Conservation (phyloP, 2,329 filamentous ascomycete genomes). For the Bipolaris sorokiniana region DNA sequence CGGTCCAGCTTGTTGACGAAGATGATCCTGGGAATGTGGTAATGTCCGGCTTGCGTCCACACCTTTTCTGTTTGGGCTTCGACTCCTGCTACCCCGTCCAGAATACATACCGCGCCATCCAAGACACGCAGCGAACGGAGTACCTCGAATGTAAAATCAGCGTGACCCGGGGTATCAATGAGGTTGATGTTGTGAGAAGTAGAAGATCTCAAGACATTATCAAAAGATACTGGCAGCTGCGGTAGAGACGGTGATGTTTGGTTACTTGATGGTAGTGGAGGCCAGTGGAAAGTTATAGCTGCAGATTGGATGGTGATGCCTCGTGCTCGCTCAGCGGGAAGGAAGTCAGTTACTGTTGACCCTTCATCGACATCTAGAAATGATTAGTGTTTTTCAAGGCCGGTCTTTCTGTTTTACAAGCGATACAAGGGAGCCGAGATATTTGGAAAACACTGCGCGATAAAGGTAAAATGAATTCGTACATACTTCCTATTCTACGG, state of each 20-base stretch:
- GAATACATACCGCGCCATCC: constrained; percentile 89
- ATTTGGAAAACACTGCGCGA: not conserved
- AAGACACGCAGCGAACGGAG: constrained; percentile 86
- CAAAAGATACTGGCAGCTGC: constrained; percentile 40
- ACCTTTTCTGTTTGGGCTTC: constrained; percentile 98
- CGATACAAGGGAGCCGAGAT: not conserved
- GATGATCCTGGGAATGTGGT: constrained; percentile 80
- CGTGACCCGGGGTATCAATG: constrained; percentile 95
- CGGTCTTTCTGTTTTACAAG: too few species aligned
- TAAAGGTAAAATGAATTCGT: not conserved
- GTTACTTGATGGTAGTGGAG: constrained; percentile 59
- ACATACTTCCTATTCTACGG: constrained; percentile 74
- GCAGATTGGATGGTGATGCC: constrained; percentile 98
- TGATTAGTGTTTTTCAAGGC: not conserved
- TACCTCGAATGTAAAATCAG: constrained; percentile 97
- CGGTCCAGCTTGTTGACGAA: constrained; percentile 88
- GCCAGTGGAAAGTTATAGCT: constrained; percentile 95
- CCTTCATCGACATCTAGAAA: constrained; percentile 84
- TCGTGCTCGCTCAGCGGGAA: constrained; percentile 87
- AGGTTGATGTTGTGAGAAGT: constrained; percentile 59
- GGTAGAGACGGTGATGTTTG: constrained; percentile 27
- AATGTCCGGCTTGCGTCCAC: constrained; percentile 87
- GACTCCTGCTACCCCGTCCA: constrained; percentile 90
- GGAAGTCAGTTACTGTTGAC: constrained; percentile 95
- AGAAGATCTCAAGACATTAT: constrained; percentile 54